Evolutionary conservation across 2,329 filamentous ascomycete species (phyloP).

Genomic region (Ceratocystis lukuohia): DNA sequence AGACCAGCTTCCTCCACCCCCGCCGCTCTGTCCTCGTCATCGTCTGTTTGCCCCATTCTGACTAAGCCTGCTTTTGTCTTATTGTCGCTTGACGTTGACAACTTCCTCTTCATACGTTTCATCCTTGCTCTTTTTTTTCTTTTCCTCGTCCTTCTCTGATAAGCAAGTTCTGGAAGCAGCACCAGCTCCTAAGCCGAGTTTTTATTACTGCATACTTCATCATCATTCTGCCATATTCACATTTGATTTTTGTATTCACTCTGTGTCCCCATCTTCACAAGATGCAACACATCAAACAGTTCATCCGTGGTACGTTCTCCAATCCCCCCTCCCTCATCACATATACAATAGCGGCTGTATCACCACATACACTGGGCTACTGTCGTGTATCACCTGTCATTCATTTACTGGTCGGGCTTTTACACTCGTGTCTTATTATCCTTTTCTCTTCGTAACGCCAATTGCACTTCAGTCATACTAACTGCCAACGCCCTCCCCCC

Average conservation of each 20-base stretch:
- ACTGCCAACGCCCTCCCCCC: not conserved
- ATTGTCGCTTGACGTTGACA: not conserved
- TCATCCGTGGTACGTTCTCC: slow-evolving; percentile 18
- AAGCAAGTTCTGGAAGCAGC: not conserved
- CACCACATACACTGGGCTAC: not conserved
- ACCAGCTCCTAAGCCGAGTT: not conserved
- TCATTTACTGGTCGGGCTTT: not conserved
- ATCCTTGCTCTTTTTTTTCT: not conserved
- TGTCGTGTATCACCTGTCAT: not conserved
- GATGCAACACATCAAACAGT: slow-evolving; percentile 19
- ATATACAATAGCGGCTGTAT: not conserved
- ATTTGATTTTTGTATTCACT: slow-evolving; percentile 1
- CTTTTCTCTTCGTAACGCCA: not conserved
- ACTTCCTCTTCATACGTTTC: not conserved
- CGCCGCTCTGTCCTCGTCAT: not conserved
- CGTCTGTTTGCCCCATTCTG: not conserved
- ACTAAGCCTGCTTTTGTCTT: not conserved
- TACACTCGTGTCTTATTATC: not conserved
- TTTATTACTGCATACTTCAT: not conserved
- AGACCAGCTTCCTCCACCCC: not conserved
- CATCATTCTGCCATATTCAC: not conserved
- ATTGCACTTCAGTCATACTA: not conserved
- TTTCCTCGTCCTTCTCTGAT: not conserved
- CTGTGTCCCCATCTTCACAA: not conserved
- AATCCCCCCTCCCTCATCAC: not conserved